Evolutionary conservation across 257 asterid genomes (phyloP).

Genomic region (Agastache rugosa): DNA sequence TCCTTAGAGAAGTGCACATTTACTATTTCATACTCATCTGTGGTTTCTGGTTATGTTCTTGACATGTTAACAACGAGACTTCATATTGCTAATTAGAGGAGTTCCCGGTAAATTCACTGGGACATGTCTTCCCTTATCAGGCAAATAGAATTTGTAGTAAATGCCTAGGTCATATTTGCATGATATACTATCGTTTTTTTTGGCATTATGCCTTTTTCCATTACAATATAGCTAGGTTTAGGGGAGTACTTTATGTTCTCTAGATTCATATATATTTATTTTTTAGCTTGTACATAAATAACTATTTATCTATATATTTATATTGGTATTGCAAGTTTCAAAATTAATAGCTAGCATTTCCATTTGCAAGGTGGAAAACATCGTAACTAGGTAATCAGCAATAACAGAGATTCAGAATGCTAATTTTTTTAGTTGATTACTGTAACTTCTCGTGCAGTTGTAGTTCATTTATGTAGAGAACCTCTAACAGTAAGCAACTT

Average conservation of each 20-base stretch:
- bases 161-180: background rate
- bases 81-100: background rate
- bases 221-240: no score
- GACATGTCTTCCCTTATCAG: background rate
- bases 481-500: slow-evolving; percentile 1
- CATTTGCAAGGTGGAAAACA: no score
- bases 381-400: no score
- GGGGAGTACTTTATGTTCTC: no score
- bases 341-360: no score
- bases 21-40: background rate
- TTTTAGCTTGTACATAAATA: no score
- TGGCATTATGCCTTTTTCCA: background rate
- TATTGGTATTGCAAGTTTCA: no score
- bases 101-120: background rate
- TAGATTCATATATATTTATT: no score
- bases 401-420: no score
- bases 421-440: no score
- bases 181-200: background rate
- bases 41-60: background rate
- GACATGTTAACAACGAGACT: background rate
- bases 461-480: background rate
- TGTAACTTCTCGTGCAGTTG: background rate
- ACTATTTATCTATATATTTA: no score
- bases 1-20: background rate
- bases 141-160: background rate